A percentile compares a stretch with the other conserved stretches of the same genome.
These are phyloP conservation scores for Cyberlindnera petersonii DNA, from an alignment of 805 yeast species.

Conservation along the genomic window DNA sequence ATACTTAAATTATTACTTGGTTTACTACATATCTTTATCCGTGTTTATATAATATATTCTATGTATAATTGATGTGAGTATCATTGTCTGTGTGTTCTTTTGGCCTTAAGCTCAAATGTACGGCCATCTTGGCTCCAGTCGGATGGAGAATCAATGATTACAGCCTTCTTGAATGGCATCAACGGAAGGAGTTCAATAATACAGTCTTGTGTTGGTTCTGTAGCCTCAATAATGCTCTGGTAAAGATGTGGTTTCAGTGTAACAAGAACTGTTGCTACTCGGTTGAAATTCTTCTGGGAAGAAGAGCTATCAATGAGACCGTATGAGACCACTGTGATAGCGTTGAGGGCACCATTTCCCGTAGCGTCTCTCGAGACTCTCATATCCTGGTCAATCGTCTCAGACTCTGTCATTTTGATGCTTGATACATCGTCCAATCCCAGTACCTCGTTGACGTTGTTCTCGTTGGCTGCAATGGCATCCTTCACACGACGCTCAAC, in stretches of 20 bases:
- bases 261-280: slow-evolving; percentile 18
- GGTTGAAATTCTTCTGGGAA: slow-evolving; percentile 1
- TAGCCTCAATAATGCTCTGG: slow-evolving; percentile 6
- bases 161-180: slow-evolving; percentile 17
- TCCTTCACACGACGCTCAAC: slow-evolving; percentile 15
- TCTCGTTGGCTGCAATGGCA: slow-evolving; percentile 20
- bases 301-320: slow-evolving; percentile 18
- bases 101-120: slow-evolving; percentile 21
- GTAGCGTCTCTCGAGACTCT: slow-evolving; percentile 8
- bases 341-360: slow-evolving; percentile 13
- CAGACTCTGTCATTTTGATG: slow-evolving; percentile 13
- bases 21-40: no score
- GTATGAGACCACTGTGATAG: slow-evolving; percentile 18
- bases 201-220: slow-evolving; percentile 4
- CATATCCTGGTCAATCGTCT: slow-evolving; percentile 22
- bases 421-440: slow-evolving; percentile 6
- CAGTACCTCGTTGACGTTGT: slow-evolving; percentile 12
- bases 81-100: slow-evolving; percentile 6
- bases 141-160: slow-evolving; percentile 15
- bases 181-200: slow-evolving; percentile 14
- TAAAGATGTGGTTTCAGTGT: slow-evolving; percentile 16
- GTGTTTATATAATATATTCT: no score
- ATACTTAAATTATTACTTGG: no score
- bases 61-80: not conserved
- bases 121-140: slow-evolving; percentile 10